Conservation (phyloP, 2,329 filamentous ascomycete species). For the Hortaea werneckii region DNA sequence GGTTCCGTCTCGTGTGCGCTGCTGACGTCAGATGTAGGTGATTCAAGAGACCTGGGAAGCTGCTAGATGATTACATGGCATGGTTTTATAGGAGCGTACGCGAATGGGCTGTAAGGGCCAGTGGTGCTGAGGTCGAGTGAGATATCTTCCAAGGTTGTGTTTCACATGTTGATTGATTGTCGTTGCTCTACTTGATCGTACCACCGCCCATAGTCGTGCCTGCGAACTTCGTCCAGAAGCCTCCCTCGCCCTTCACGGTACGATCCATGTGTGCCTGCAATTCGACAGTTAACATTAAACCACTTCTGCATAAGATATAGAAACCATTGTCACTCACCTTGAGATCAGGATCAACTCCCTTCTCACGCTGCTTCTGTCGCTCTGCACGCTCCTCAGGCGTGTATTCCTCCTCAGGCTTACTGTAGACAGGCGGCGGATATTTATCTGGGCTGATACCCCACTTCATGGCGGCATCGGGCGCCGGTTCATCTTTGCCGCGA, state of each 20-base stretch:
- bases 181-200: background rate
- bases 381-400: background rate
- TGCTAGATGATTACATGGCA: no score
- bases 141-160: no score
- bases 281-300: background rate
- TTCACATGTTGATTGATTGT: no score
- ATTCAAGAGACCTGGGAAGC: no score
- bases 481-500: background rate
- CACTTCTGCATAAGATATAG: background rate
- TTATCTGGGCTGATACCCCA: background rate
- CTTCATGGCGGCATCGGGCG: background rate
- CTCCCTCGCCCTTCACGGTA: background rate
- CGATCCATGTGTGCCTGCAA: background rate
- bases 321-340: background rate
- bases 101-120: no score
- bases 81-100: no score
- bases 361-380: background rate
- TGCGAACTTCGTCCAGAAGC: background rate
- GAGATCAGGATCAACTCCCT: background rate
- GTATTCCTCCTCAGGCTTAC: background rate
- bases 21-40: no score
- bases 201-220: background rate
- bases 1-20: no score
- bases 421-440: background rate
- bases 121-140: no score